Evolutionary conservation across 106 monocot genomes (phyloP).

Genomic region (Platanthera guangdongensis): DNA sequence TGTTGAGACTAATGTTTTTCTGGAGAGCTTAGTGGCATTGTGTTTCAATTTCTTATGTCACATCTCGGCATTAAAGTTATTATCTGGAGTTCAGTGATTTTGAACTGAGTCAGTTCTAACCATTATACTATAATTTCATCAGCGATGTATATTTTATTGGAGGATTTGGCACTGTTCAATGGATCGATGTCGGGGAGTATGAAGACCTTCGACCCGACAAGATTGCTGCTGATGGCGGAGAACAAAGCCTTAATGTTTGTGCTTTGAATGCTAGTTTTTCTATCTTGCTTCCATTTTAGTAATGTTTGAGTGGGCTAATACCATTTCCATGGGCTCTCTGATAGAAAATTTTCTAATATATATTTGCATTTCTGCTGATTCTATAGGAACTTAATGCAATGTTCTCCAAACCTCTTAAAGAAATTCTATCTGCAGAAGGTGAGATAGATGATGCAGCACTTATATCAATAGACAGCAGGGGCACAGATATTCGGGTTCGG

Average conservation of each 20-base stretch:
- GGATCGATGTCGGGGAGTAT: slow-evolving; percentile 71
- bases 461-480: slow-evolving; percentile 95
- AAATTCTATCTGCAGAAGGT: slow-evolving; percentile 54
- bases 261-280: slow-evolving; percentile 3
- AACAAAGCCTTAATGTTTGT: slow-evolving; percentile 54
- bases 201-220: slow-evolving; percentile 58
- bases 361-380: not conserved
- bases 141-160: slow-evolving; percentile 80
- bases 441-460: slow-evolving; percentile 96
- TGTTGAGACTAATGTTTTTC: not conserved
- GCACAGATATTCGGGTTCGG: slow-evolving; percentile 83
- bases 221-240: slow-evolving; percentile 65
- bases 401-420: slow-evolving; percentile 81
- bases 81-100: not conserved
- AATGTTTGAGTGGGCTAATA: not conserved
- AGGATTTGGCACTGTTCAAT: slow-evolving; percentile 74
- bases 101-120: not conserved
- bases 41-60: not conserved
- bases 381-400: slow-evolving; percentile 83
- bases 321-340: too few species aligned
- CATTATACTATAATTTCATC: slow-evolving; percentile 7
- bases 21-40: not conserved
- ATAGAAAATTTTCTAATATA: not conserved
- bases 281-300: slow-evolving; percentile 1
- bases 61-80: not conserved